Conservation (phyloP, 768 basidiomycete genomes). For the Collybiopsis luxurians region DNA sequence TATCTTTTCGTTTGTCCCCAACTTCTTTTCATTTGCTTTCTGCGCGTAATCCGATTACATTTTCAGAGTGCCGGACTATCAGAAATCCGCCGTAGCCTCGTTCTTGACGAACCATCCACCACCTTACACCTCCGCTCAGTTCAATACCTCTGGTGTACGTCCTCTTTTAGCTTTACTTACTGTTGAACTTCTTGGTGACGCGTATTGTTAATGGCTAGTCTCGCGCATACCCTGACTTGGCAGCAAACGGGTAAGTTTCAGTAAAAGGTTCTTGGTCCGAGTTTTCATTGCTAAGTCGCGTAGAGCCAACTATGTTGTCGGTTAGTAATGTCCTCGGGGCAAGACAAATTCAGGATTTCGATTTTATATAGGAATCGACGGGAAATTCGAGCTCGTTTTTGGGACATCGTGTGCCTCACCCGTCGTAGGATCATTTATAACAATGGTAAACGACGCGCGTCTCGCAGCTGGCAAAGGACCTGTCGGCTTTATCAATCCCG, state of each 20-base stretch:
- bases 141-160: slow-evolving; percentile 40
- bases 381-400: slow-evolving; percentile 36
- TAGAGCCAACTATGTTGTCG: slow-evolving; percentile 40
- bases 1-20: slow-evolving; percentile 30
- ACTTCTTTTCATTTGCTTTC: not conserved
- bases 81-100: slow-evolving; percentile 34
- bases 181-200: not conserved
- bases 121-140: slow-evolving; percentile 35
- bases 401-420: slow-evolving; percentile 50
- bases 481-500: slow-evolving; percentile 49
- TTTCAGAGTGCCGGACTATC: slow-evolving; percentile 42
- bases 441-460: slow-evolving; percentile 53
- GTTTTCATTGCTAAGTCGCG: no score
- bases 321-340: slow-evolving; percentile 19
- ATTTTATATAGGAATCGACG: slow-evolving; percentile 27
- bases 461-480: slow-evolving; percentile 38
- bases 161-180: slow-evolving; percentile 12
- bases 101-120: slow-evolving; percentile 41
- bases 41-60: slow-evolving; percentile 17
- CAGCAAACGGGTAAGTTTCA: slow-evolving; percentile 42
- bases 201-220: slow-evolving; percentile 27
- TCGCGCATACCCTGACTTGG: slow-evolving; percentile 47
- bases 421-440: no score
- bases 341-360: not conserved
- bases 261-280: no score